Conservation (phyloP, 2,329 filamentous ascomycete species). For the Bipolaris victoriae region DNA sequence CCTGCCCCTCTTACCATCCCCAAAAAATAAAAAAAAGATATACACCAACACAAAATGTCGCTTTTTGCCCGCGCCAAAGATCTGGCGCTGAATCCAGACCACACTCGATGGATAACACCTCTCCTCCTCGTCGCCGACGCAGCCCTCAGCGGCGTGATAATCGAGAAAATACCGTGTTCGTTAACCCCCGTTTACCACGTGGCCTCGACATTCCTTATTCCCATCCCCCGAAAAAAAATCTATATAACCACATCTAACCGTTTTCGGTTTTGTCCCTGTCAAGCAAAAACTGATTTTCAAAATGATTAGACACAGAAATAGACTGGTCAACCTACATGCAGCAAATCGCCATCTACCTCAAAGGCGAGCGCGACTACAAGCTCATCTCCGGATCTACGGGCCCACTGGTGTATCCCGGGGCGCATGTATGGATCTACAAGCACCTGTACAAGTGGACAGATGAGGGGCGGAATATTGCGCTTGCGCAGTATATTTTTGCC, state of each 20-base stretch:
- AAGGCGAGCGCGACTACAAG: constrained; percentile 87
- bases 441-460: constrained; percentile 78
- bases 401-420: constrained; percentile 92
- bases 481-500: constrained; percentile 85
- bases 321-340: constrained; percentile 98
- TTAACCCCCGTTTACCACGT: constrained; percentile 16
- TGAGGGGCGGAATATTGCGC: constrained; percentile 73
- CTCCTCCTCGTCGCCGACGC: constrained; percentile 73
- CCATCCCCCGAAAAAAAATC: too few relatives aligned
- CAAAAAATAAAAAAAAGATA: background rate
- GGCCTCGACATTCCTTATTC: constrained; percentile 24
- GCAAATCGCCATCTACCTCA: constrained; percentile 78
- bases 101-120: constrained; percentile 68
- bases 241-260: too few relatives aligned
- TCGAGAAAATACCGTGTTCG: constrained; percentile 85
- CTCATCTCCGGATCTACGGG: constrained; percentile 87
- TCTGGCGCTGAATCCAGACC: constrained; percentile 60
- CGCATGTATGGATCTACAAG: constrained; percentile 90
- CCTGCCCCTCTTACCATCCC: background rate
- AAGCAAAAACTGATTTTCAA: background rate
- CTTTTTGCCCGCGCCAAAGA: constrained; percentile 43
- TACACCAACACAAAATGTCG: constrained; percentile 38
- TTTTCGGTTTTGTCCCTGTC: too few relatives aligned
- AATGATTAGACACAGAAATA: constrained; percentile 83
- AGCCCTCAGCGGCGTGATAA: constrained; percentile 72